Evolutionary conservation across 2,329 filamentous ascomycete species (phyloP).

Genomic region (Gnomoniopsis sp.): DNA sequence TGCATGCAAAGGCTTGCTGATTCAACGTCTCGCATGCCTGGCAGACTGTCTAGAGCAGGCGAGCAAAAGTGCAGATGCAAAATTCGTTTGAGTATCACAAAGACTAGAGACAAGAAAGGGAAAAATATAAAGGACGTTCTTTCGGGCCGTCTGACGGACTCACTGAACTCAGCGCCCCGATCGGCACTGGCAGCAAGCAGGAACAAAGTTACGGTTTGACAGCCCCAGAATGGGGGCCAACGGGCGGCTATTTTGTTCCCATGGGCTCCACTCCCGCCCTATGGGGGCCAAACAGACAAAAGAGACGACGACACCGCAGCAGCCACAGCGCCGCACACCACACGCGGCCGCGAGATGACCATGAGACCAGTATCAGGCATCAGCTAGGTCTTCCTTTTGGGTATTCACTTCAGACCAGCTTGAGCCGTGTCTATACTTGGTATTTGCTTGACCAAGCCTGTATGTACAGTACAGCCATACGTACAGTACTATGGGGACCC

Average conservation of each 20-base stretch:
- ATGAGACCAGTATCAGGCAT: background rate
- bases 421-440: too few species aligned
- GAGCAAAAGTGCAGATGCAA: background rate
- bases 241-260: background rate
- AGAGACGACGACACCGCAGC: background rate
- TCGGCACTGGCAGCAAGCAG: background rate
- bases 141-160: background rate
- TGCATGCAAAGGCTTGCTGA: background rate
- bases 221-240: background rate
- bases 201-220: constrained; percentile 4
- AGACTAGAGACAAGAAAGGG: background rate
- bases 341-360: background rate
- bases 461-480: too few species aligned
- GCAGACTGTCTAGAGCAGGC: background rate
- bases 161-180: background rate
- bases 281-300: background rate
- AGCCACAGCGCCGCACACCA: background rate
- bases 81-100: background rate
- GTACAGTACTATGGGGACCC: background rate
- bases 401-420: too few species aligned
- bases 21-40: background rate
- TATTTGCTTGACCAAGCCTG: background rate
- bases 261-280: constrained; percentile 2
- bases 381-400: background rate
- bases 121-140: background rate